A percentile compares a stretch with the other conserved stretches of the same genome.
Evolutionary conservation across 345 rosid genomes (phyloP).

Genomic region (Sapria himalayana): DNA sequence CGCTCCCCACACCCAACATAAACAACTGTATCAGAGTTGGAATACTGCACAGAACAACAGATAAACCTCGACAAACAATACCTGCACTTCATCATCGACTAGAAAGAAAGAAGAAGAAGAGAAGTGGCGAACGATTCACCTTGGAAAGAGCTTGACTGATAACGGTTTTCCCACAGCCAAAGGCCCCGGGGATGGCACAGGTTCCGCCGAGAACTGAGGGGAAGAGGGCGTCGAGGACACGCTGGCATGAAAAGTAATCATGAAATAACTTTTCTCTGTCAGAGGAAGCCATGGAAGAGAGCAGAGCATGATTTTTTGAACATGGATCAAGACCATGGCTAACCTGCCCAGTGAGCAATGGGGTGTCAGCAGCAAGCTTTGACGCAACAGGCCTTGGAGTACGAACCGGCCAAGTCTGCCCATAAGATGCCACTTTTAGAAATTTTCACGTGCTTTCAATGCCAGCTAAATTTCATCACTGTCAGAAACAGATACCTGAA

Average conservation of each 20-base stretch:
- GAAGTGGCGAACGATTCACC: conserved; percentile 22
- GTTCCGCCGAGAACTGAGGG: conserved; percentile 99
- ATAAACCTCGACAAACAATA: conserved; percentile 6
- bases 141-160: conserved; percentile 99
- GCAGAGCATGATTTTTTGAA: no score
- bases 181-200: conserved; percentile 99
- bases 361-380: conserved; percentile 99
- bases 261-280: conserved; percentile 1
- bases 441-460: no score
- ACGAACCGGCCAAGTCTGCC: conserved; percentile 98
- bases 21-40: conserved; percentile 92
- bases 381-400: conserved; percentile 97
- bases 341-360: conserved; percentile 94
- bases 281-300: not conserved
- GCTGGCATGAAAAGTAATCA: conserved; percentile 28
- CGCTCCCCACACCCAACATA: conserved; percentile 99
- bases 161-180: conserved; percentile 99
- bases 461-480: no score
- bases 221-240: conserved; percentile 98
- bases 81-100: not conserved
- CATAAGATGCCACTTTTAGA: no score
- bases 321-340: not conserved
- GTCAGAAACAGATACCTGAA: conserved; percentile 49
- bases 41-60: conserved; percentile 39
- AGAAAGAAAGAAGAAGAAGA: not conserved